These are phyloP conservation scores for Leccinum rimulosum DNA, from an alignment of 768 basidiomycete species.

Conservation along the genomic window DNA sequence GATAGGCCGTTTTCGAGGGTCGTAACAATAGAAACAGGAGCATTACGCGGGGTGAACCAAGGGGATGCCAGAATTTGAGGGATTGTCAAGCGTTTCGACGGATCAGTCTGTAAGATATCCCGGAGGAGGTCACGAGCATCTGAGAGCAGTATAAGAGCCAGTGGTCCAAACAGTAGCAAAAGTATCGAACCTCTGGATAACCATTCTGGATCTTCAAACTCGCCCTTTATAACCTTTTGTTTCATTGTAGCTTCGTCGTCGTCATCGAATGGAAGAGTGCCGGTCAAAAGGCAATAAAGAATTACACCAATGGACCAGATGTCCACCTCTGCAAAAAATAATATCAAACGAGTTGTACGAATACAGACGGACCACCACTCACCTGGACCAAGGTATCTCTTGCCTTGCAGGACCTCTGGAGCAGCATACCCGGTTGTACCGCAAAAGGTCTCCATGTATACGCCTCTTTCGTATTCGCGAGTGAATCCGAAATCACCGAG, in stretches of 20 bases:
- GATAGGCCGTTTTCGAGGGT: conserved; percentile 21
- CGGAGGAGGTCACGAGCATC: conserved; percentile 85
- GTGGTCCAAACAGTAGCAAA: background rate
- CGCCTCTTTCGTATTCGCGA: conserved; percentile 78
- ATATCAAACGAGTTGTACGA: conserved; percentile 10
- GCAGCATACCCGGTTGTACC: conserved; percentile 93
- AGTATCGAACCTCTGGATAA: conserved; percentile 68
- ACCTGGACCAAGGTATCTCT: conserved; percentile 91
- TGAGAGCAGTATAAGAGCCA: conserved; percentile 6
- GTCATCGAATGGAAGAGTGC: conserved; percentile 87
- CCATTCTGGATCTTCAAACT: conserved; percentile 93
- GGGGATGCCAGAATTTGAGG: conserved; percentile 81
- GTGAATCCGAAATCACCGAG: conserved; percentile 96
- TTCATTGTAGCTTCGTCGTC: conserved; percentile 86
- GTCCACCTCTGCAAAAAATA: conserved; percentile 70
- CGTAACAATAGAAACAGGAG: conserved; percentile 2
- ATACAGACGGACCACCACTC: conserved; percentile 22
- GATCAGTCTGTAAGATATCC: conserved; percentile 74
- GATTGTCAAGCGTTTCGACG: conserved; percentile 71
- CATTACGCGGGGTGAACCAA: conserved; percentile 65
- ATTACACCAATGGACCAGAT: conserved; percentile 95
- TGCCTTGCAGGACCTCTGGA: conserved; percentile 87
- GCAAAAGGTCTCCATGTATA: conserved; percentile 88
- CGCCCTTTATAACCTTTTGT: conserved; percentile 75
- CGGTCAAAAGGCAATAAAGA: conserved; percentile 84